Conservation (phyloP, 768 basidiomycete genomes). For the Leccinum broughii region DNA sequence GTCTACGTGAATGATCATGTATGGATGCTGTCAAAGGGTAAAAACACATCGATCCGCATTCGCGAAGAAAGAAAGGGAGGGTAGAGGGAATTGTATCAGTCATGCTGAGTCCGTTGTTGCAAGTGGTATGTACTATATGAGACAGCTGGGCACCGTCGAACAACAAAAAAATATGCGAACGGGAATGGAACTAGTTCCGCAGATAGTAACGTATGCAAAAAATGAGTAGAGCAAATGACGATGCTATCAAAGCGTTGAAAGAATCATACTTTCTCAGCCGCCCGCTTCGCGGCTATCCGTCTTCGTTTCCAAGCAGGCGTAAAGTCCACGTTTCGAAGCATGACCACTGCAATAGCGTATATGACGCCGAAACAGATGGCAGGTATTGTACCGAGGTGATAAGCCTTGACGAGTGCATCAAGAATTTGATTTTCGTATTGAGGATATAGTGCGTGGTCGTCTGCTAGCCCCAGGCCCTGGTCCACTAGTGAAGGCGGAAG, state of each 20-base stretch:
- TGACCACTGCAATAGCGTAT: conserved; percentile 32
- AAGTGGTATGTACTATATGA: conserved; percentile 1
- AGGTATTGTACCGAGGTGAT: conserved; percentile 36
- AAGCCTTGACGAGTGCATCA: conserved; percentile 33
- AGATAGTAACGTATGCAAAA: conserved; percentile 25
- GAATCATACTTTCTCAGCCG: conserved; percentile 23
- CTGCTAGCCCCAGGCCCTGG: conserved; percentile 34
- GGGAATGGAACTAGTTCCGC: conserved; percentile 7
- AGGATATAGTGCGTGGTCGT: conserved; percentile 32
- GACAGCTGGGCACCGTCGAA: neutral
- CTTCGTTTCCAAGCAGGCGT: conserved; percentile 34
- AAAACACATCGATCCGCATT: neutral
- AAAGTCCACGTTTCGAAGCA: conserved; percentile 36
- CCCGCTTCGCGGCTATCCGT: conserved; percentile 29
- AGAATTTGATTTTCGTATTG: conserved; percentile 35
- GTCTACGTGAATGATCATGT: conserved; percentile 16
- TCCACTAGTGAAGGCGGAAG: conserved; percentile 31
- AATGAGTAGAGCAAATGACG: conserved; percentile 11
- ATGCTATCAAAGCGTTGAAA: conserved; percentile 17
- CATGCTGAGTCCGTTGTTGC: conserved; percentile 15
- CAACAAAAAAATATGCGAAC: conserved; percentile 4
- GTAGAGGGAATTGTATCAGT: neutral
- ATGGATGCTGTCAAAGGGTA: neutral
- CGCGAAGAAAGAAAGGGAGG: neutral
- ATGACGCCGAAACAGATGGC: conserved; percentile 35